Conservation (phyloP, 768 basidiomycete genomes). For the Xanthoconium purpureum region DNA sequence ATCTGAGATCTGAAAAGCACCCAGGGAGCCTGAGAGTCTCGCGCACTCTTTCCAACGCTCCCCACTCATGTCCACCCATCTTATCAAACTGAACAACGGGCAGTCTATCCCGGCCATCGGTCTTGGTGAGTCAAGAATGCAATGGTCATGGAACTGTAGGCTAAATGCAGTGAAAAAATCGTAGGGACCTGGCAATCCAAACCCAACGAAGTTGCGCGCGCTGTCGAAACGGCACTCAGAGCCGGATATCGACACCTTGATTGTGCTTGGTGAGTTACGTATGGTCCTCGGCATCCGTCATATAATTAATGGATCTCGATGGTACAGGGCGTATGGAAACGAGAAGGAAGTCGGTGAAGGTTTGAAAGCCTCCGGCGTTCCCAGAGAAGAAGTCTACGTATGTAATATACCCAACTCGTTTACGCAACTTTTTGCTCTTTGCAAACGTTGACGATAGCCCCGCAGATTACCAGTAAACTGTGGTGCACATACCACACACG, state of each 20-base stretch:
- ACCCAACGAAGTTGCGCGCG: slow-evolving; percentile 64
- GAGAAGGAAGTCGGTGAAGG: slow-evolving; percentile 84
- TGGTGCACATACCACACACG: slow-evolving; percentile 67
- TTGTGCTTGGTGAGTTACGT: slow-evolving; percentile 50
- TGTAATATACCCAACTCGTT: slow-evolving; percentile 20
- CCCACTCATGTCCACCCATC: slow-evolving; percentile 38
- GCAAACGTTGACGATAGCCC: neutral
- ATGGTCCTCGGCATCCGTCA: neutral
- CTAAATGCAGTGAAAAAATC: neutral
- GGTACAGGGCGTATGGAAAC: slow-evolving; percentile 60
- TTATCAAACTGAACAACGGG: slow-evolving; percentile 61
- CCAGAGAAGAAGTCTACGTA: slow-evolving; percentile 69
- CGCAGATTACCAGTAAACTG: slow-evolving; percentile 67
- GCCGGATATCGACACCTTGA: slow-evolving; percentile 78
- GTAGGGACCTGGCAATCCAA: slow-evolving; percentile 81
- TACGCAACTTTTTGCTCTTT: neutral
- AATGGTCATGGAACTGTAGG: slow-evolving; percentile 4
- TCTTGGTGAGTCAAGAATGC: slow-evolving; percentile 45
- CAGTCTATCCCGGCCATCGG: slow-evolving; percentile 53
- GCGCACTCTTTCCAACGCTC: neutral
- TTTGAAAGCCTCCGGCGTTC: slow-evolving; percentile 71
- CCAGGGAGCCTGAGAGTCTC: neutral
- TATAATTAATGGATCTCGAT: slow-evolving; percentile 18
- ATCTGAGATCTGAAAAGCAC: neutral
- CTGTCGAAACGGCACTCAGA: slow-evolving; percentile 73